A percentile compares a stretch with the other conserved stretches of the same genome.
Conservation (phyloP, 2,329 filamentous ascomycete genomes). For the Phaeosphaeriaceae sp. region DNA sequence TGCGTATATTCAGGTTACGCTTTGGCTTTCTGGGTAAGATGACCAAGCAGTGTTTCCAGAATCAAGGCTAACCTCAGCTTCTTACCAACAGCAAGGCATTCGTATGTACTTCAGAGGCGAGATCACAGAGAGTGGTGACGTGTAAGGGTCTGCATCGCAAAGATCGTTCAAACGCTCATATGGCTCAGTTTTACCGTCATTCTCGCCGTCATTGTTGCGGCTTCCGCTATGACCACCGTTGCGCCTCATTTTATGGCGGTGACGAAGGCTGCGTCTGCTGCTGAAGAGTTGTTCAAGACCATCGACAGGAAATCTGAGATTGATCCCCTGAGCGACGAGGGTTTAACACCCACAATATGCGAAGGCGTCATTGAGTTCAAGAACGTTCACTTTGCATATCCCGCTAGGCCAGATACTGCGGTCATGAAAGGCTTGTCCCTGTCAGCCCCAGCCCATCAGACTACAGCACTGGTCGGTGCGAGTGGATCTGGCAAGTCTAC, state of each 20-base stretch:
- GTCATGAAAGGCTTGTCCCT: conserved; percentile 86
- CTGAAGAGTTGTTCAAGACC: conserved; percentile 55
- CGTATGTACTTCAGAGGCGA: conserved; percentile 64
- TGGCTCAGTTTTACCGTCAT: conserved; percentile 34
- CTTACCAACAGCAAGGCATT: conserved; percentile 45
- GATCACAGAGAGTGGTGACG: conserved; percentile 54
- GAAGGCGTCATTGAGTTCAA: conserved; percentile 72
- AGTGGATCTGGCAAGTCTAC: conserved; percentile 95
- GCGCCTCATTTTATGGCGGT: conserved; percentile 86
- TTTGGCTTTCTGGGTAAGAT: conserved; percentile 50
- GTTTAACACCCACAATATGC: conserved; percentile 27
- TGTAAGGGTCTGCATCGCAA: conserved; percentile 22
- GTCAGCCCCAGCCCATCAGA: conserved; percentile 83
- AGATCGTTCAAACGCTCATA: background rate
- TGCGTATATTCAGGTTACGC: conserved; percentile 55
- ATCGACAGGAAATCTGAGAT: conserved; percentile 83
- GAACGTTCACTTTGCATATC: conserved; percentile 89
- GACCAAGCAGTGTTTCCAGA: background rate
- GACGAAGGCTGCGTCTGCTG: conserved; percentile 42
- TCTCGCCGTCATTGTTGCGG: conserved; percentile 49
- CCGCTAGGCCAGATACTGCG: conserved; percentile 84
- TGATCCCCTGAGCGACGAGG: conserved; percentile 56
- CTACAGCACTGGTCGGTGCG: conserved; percentile 89
- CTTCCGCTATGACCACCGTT: conserved; percentile 79
- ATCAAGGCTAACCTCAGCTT: background rate